Conservation (phyloP, 2,329 filamentous ascomycete genomes). For the Thermoascus crustaceus region DNA sequence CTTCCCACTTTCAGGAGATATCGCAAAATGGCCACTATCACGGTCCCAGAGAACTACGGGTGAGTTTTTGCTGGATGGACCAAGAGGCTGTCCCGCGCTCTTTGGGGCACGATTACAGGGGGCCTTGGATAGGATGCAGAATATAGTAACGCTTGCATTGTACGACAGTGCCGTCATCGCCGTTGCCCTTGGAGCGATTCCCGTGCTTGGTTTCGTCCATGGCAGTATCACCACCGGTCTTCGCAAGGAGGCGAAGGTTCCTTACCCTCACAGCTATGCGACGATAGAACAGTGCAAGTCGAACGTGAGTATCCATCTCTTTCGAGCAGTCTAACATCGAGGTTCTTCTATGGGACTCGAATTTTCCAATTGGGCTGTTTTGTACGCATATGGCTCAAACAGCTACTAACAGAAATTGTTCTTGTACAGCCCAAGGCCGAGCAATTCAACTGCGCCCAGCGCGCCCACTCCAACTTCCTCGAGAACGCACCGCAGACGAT, state of each 20-base stretch:
- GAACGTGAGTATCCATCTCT: constrained; percentile 35
- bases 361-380: too few species aligned
- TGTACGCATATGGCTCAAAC: too few species aligned
- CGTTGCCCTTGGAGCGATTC: constrained; percentile 46
- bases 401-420: constrained; percentile 2
- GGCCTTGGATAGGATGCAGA: too few species aligned
- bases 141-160: neutral
- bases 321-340: too few species aligned
- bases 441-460: constrained; percentile 47
- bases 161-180: constrained; percentile 46
- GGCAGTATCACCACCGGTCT: constrained; percentile 36
- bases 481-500: constrained; percentile 50
- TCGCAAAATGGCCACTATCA: constrained; percentile 33
- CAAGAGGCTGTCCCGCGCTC: too few species aligned
- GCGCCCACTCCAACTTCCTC: constrained; percentile 51
- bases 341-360: too few species aligned
- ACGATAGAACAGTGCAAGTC: constrained; percentile 45
- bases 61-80: constrained; percentile 18
- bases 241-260: constrained; percentile 46
- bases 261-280: constrained; percentile 53
- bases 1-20: too few species aligned
- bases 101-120: too few species aligned
- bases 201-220: constrained; percentile 46
- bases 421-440: constrained; percentile 32
- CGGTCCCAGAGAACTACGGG: constrained; percentile 43